These are phyloP conservation scores for Misopates orontium DNA, from an alignment of 257 asterid genomes.

Conservation along the genomic window DNA sequence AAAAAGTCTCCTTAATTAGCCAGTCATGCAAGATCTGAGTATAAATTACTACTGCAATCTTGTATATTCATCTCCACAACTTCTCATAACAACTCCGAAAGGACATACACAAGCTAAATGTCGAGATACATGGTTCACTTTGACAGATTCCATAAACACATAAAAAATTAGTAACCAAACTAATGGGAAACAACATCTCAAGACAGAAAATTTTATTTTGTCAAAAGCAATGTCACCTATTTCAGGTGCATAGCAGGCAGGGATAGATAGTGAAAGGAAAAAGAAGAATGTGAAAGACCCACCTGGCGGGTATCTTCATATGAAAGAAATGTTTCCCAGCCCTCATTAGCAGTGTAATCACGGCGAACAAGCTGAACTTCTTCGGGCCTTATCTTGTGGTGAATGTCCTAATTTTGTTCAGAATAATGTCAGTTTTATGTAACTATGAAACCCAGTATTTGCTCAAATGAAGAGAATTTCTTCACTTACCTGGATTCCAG, in stretches of 20 bases:
- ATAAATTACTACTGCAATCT: neutral
- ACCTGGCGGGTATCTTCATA: conserved; percentile 97
- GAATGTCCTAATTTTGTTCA: conserved; percentile 70
- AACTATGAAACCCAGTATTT: conserved; percentile 11
- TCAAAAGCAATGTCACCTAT: neutral
- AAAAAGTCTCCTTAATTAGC: neutral
- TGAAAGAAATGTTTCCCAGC: conserved; percentile 99
- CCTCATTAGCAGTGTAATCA: conserved; percentile 96
- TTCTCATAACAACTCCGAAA: neutral
- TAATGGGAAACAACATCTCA: no score
- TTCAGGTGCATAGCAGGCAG: neutral
- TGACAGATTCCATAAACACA: no score
- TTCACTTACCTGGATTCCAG: conserved; percentile 89
- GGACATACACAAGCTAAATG: neutral
- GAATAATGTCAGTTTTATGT: conserved; percentile 30
- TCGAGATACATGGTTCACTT: neutral
- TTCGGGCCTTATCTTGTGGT: conserved; percentile 87
- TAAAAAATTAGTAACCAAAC: no score
- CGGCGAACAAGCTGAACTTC: conserved; percentile 99
- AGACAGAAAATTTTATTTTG: no score
- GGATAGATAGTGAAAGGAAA: neutral
- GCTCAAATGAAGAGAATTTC: neutral
- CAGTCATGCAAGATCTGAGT: neutral
- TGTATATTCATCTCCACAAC: neutral
- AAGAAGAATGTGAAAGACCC: conserved; percentile 17